Conservation (phyloP, 768 basidiomycete genomes). For the Suillus weaverae region DNA sequence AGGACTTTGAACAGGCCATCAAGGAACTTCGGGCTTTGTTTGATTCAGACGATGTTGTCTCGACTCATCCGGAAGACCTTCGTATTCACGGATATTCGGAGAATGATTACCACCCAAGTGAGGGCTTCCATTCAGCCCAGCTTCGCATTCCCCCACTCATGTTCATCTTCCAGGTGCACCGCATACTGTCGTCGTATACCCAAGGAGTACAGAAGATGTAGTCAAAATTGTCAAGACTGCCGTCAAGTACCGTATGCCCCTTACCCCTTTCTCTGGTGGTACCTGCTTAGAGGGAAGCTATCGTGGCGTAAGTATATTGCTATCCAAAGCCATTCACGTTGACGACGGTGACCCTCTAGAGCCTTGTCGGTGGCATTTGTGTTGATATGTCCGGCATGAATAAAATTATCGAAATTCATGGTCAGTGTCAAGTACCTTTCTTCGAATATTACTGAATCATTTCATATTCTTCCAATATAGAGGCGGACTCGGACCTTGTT, state of each 20-base stretch:
- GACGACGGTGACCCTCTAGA: constrained; percentile 11
- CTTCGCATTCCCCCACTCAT: constrained; percentile 1
- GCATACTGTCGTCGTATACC: constrained; percentile 67
- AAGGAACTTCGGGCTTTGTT: constrained; percentile 46
- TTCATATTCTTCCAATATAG: constrained; percentile 32
- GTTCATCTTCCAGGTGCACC: constrained; percentile 32
- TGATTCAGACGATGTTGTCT: constrained; percentile 36
- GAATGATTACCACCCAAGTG: constrained; percentile 53
- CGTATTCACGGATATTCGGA: constrained; percentile 54
- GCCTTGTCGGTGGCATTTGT: constrained; percentile 63
- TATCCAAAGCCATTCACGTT: background rate
- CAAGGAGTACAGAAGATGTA: constrained; percentile 75
- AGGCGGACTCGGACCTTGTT: constrained; percentile 69
- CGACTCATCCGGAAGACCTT: constrained; percentile 53
- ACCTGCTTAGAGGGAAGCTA: constrained; percentile 83
- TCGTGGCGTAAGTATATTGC: constrained; percentile 48
- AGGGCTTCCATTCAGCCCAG: constrained; percentile 10
- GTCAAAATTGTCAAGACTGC: constrained; percentile 76
- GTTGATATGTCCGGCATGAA: constrained; percentile 82
- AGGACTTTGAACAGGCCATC: constrained; percentile 56
- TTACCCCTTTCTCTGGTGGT: constrained; percentile 78
- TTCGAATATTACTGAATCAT: background rate
- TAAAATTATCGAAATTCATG: constrained; percentile 71
- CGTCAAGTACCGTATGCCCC: constrained; percentile 70
- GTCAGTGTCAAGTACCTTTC: constrained; percentile 34